Percentiles rank a stretch among this genome's conserved stretches.
Evolutionary conservation across 139 green algal species (phyloP).

Genomic region (Chlorella sp.): DNA sequence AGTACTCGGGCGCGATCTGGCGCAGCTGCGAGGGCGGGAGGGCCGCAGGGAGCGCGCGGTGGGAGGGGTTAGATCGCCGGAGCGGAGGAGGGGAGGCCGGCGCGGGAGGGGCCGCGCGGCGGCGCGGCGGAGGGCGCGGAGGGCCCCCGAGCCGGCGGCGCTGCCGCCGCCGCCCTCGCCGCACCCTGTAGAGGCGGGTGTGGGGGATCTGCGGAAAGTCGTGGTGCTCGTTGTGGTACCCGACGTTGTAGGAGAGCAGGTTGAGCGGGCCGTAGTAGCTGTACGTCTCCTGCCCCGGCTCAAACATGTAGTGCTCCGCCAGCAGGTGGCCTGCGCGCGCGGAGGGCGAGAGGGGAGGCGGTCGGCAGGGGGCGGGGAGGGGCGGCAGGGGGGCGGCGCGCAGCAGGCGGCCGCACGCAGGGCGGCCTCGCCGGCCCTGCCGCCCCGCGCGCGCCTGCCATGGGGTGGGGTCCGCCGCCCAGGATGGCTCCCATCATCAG

Average conservation of each 20-base stretch:
- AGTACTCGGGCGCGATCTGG: slow-evolving; percentile 74
- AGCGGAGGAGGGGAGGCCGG: not conserved
- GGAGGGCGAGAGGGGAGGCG: no score
- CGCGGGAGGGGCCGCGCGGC: not conserved
- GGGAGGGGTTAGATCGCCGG: no score
- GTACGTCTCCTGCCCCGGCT: slow-evolving; percentile 75
- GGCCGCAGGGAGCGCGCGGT: no score
- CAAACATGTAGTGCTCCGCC: slow-evolving; percentile 78
- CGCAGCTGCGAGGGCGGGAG: slow-evolving; percentile 38
- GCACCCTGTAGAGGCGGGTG: slow-evolving; percentile 56
- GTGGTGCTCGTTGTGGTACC: slow-evolving; percentile 85
- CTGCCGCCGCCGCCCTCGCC: not conserved
- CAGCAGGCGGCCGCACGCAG: no score
- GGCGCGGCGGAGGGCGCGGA: not conserved
- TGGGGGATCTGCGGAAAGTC: slow-evolving; percentile 81
- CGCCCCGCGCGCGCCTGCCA: no score
- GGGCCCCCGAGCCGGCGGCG: not conserved
- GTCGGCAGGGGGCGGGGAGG: no score
- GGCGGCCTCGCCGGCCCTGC: no score
- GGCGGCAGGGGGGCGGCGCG: no score
- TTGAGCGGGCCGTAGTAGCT: slow-evolving; percentile 81
- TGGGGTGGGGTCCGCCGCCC: slow-evolving; percentile 66
- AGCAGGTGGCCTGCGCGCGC: slow-evolving; percentile 84
- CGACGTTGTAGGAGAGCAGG: slow-evolving; percentile 74
- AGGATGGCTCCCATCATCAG: slow-evolving; percentile 55